These are phyloP conservation scores for Ceratocystis diversiconidia DNA, from an alignment of 2,329 filamentous ascomycete species.

Conservation along the genomic window DNA sequence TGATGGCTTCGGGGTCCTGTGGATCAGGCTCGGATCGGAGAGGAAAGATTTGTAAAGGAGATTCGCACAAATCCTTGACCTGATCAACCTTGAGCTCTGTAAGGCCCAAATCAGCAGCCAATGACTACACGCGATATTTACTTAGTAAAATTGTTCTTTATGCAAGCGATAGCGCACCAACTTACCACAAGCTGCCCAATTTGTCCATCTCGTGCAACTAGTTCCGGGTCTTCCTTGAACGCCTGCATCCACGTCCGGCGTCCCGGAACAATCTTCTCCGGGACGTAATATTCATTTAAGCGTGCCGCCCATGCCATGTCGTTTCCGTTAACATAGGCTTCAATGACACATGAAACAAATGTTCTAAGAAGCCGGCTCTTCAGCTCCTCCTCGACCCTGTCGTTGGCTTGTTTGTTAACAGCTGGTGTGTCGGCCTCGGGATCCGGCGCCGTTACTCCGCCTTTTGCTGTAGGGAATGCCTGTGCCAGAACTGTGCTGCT, in stretches of 20 bases:
- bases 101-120: constrained; percentile 49
- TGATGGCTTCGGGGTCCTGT: constrained; percentile 36
- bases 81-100: constrained; percentile 32
- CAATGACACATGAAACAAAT: constrained; percentile 64
- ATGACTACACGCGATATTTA: constrained; percentile 30
- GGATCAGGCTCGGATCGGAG: constrained; percentile 34
- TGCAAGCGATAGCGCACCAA: constrained; percentile 17
- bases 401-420: constrained; percentile 31
- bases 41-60: constrained; percentile 32
- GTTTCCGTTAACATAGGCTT: constrained; percentile 54
- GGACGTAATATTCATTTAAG: constrained; percentile 53
- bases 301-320: constrained; percentile 48
- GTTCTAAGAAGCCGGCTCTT: constrained; percentile 54
- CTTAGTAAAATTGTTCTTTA: neutral
- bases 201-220: constrained; percentile 49
- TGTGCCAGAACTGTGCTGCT: constrained; percentile 41
- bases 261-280: constrained; percentile 47
- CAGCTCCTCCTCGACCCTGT: constrained; percentile 45
- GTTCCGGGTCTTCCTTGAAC: constrained; percentile 48
- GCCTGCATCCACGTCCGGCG: constrained; percentile 47
- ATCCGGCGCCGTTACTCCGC: constrained; percentile 38
- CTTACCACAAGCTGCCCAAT: constrained; percentile 58
- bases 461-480: constrained; percentile 9
- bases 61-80: constrained; percentile 32
- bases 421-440: constrained; percentile 34